These are phyloP conservation scores for Dioscorea zingiberensis DNA, from an alignment of 106 monocot species.

Conservation along the genomic window DNA sequence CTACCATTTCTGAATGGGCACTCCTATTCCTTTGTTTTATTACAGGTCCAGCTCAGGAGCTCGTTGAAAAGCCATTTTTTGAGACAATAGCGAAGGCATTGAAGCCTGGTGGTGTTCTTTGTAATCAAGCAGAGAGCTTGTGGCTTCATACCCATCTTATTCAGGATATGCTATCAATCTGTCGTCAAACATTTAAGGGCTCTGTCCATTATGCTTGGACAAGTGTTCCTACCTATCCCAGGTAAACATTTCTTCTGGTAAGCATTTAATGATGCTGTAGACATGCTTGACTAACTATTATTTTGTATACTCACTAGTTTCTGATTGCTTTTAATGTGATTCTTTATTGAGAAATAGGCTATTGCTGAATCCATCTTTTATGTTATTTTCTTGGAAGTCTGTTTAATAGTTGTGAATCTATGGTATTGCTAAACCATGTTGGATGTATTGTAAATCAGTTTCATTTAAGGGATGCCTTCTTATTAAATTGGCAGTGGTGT, in stretches of 20 bases:
- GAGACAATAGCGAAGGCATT: constrained; percentile 68
- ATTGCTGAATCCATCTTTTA: no score
- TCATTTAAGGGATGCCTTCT: background rate
- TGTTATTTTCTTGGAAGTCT: no score
- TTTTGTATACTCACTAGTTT: no score
- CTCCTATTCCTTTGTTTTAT: background rate
- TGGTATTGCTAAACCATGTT: no score
- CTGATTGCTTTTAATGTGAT: no score
- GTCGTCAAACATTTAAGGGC: constrained; percentile 74
- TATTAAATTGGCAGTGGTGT: constrained; percentile 22
- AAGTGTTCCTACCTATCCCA: constrained; percentile 98
- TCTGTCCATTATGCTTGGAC: constrained; percentile 95
- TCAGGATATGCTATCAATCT: constrained; percentile 85
- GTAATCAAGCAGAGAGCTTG: constrained; percentile 95
- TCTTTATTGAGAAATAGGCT: no score
- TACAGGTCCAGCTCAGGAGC: constrained; percentile 86
- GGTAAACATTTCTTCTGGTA: constrained; percentile 17
- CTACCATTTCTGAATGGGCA: no score
- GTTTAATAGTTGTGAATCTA: no score
- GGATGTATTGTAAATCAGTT: background rate
- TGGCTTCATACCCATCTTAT: constrained; percentile 99
- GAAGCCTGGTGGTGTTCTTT: constrained; percentile 86
- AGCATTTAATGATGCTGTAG: no score
- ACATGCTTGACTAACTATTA: no score
- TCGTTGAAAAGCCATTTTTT: constrained; percentile 97